phyloP scores from a whole-genome alignment of 768 basidiomycete genomes.

The Psilocybe tampanensis region DNA sequence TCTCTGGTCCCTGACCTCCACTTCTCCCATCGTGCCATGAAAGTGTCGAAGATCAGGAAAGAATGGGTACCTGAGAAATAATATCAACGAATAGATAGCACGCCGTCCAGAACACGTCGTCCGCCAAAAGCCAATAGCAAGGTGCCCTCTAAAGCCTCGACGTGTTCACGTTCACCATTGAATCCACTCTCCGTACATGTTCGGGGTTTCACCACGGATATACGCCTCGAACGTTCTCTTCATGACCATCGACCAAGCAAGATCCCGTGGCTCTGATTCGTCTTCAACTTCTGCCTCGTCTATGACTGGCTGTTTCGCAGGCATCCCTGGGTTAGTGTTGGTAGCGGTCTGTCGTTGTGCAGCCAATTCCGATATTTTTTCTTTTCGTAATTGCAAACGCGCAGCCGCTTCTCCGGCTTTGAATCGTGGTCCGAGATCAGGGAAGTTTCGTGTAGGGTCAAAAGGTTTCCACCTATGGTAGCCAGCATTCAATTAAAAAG shows the following conservation, averaged over 20 bases:
- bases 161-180: constrained; percentile 37
- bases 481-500: neutral
- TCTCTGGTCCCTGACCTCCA: neutral
- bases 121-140: neutral
- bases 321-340: neutral
- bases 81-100: constrained; percentile 7
- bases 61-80: neutral
- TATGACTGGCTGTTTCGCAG: neutral
- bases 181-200: constrained; percentile 89
- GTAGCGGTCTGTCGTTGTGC: constrained; percentile 18
- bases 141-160: too few relatives aligned
- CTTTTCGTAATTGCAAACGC: constrained; percentile 42
- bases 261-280: constrained; percentile 69
- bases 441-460: constrained; percentile 85
- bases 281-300: constrained; percentile 35
- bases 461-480: constrained; percentile 88
- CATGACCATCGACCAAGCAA: constrained; percentile 86
- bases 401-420: constrained; percentile 70
- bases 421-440: constrained; percentile 85
- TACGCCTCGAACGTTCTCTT: constrained; percentile 96
- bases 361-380: constrained; percentile 25
- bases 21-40: neutral
- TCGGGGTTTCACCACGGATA: constrained; percentile 83
- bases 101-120: neutral
- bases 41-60: neutral